A percentile compares a stretch with the other conserved stretches of the same genome.
Evolutionary conservation across 2,329 filamentous ascomycete genomes (phyloP).

Genomic region (Cladosporium sp.): DNA sequence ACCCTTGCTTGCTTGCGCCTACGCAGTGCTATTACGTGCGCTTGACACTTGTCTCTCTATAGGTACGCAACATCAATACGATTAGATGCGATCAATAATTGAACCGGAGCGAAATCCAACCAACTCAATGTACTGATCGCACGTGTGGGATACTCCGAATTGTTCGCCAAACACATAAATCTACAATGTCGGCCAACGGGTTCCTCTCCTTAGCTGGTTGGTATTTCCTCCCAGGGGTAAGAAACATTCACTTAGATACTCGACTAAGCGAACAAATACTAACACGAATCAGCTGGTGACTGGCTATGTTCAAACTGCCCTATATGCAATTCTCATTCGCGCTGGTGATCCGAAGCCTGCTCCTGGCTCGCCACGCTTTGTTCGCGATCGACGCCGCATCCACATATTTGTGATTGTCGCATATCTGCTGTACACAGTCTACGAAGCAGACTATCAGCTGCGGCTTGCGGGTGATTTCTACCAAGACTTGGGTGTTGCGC

Average conservation of each 20-base stretch:
- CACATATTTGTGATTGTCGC: conserved; percentile 77
- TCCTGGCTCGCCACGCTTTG: conserved; percentile 67
- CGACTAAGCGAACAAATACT: neutral
- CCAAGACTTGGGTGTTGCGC: conserved; percentile 68
- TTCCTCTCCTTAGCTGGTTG: conserved; percentile 60
- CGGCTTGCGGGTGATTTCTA: conserved; percentile 75
- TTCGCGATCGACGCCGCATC: conserved; percentile 75
- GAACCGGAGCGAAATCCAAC: neutral
- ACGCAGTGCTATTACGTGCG: neutral
- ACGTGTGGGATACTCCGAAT: neutral
- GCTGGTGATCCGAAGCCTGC: conserved; percentile 78
- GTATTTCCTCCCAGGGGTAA: conserved; percentile 62
- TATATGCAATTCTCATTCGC: conserved; percentile 85
- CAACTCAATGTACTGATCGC: neutral
- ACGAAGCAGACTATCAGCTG: conserved; percentile 84
- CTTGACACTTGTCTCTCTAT: neutral
- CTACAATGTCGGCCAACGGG: conserved; percentile 40
- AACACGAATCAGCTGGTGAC: conserved; percentile 61
- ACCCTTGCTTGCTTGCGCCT: conserved; percentile 3
- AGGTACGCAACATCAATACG: neutral
- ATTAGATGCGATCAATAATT: neutral
- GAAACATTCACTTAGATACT: conserved; percentile 23
- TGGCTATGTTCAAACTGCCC: conserved; percentile 73
- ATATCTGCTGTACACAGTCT: conserved; percentile 90
- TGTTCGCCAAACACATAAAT: neutral